Percentiles rank a stretch among this genome's conserved stretches.
Conservation (phyloP, 805 yeast species). For the Pichia nakasei region DNA sequence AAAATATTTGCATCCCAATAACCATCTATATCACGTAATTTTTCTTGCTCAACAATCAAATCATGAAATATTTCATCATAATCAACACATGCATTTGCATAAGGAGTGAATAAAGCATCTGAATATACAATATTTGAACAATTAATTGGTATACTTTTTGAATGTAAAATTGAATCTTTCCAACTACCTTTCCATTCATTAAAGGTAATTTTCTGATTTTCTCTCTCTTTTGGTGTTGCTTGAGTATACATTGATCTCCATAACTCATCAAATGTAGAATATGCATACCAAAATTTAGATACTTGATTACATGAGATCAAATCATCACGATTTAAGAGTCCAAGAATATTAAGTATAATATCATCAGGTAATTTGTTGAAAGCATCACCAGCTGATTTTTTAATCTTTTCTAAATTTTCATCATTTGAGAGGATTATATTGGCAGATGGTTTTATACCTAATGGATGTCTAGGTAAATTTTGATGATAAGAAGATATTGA, state of each 20-base stretch:
- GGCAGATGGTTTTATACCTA: constrained; percentile 71
- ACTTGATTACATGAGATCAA: constrained; percentile 45
- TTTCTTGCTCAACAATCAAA: constrained; percentile 39
- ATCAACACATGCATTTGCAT: constrained; percentile 66
- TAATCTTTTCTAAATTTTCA: constrained; percentile 14
- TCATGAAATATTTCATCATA: constrained; percentile 41
- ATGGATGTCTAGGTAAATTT: constrained; percentile 46
- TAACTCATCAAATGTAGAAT: constrained; percentile 63
- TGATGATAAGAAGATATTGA: constrained; percentile 2
- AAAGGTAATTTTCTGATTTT: constrained; percentile 7
- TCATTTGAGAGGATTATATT: constrained; percentile 31
- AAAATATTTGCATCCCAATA: constrained; percentile 8
- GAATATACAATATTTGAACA: constrained; percentile 50
- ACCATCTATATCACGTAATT: constrained; percentile 7
- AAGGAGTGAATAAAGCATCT: constrained; percentile 75
- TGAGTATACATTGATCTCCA: constrained; percentile 60
- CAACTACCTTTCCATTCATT: constrained; percentile 70
- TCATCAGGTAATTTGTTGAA: constrained; percentile 55
- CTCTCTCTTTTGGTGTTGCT: constrained; percentile 7
- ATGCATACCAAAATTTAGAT: constrained; percentile 66
- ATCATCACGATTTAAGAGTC: constrained; percentile 39
- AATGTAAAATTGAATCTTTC: constrained; percentile 50
- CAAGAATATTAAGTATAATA: constrained; percentile 43
- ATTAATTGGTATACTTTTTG: constrained; percentile 30
- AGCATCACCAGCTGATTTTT: constrained; percentile 41